Evolutionary conservation across 768 basidiomycete species (phyloP).

Genomic region (Russula virescens): DNA sequence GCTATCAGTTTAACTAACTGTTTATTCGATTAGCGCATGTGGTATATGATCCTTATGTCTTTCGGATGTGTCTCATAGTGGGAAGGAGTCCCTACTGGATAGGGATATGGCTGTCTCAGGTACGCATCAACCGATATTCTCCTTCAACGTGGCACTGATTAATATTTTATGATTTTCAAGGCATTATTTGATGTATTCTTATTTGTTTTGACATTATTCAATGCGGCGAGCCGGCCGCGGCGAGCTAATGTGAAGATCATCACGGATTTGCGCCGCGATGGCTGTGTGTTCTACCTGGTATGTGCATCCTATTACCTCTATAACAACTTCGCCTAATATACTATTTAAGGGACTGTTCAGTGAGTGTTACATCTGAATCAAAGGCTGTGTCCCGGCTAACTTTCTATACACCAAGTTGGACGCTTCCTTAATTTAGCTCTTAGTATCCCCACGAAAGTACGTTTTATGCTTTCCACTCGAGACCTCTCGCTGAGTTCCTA

Average conservation of each 20-base stretch:
- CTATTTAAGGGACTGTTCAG: constrained; percentile 10
- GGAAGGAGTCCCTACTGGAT: constrained; percentile 14
- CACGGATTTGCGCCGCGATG: constrained; percentile 34
- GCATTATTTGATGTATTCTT: constrained; percentile 36
- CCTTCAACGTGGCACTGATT: neutral
- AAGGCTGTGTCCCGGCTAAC: neutral
- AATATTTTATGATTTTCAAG: constrained; percentile 22
- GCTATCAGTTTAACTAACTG: neutral
- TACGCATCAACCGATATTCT: constrained; percentile 17
- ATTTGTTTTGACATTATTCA: constrained; percentile 32
- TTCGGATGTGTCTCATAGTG: constrained; percentile 18
- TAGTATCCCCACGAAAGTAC: constrained; percentile 8
- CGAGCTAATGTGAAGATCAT: constrained; percentile 31
- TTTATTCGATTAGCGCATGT: constrained; percentile 1
- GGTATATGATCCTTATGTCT: constrained; percentile 2
- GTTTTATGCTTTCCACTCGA: neutral
- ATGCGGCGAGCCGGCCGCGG: constrained; percentile 36
- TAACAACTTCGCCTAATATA: neutral
- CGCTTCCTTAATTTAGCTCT: constrained; percentile 19
- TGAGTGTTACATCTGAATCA: neutral
- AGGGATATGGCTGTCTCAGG: constrained; percentile 34
- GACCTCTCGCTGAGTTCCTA: neutral
- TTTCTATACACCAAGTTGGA: constrained; percentile 1
- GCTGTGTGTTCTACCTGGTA: constrained; percentile 35
- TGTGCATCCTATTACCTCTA: neutral